These are phyloP conservation scores for Coniferiporia weirii DNA, from an alignment of 1,284 basidiomycete species.

Conservation along the genomic window DNA sequence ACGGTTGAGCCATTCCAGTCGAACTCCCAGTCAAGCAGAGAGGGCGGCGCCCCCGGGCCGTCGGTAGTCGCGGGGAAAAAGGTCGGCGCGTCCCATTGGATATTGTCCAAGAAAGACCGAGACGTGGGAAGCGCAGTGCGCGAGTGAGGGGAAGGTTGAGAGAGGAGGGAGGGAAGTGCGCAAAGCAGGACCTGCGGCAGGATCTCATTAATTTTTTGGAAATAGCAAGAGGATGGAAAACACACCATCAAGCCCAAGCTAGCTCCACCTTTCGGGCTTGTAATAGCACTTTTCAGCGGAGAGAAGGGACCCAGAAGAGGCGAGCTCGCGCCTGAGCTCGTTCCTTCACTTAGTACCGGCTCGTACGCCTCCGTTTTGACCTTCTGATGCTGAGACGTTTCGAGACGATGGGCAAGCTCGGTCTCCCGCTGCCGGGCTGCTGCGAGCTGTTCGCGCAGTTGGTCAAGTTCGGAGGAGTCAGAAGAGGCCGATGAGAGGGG, in stretches of 20 bases:
- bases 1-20: constrained; percentile 44
- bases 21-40: constrained; percentile 34
- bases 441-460: constrained; percentile 57
- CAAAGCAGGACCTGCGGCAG: constrained; percentile 56
- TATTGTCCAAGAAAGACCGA: not conserved
- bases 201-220: constrained; percentile 1
- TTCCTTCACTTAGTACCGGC: constrained; percentile 28
- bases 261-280: constrained; percentile 45
- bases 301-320: not conserved
- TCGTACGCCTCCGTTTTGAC: constrained; percentile 11
- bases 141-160: constrained; percentile 47
- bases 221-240: constrained; percentile 7
- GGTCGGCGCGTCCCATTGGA: constrained; percentile 16
- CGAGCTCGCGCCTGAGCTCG: not conserved
- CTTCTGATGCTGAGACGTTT: constrained; percentile 42
- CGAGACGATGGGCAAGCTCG: constrained; percentile 57
- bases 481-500: not conserved
- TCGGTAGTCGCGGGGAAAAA: constrained; percentile 25
- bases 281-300: constrained; percentile 4
- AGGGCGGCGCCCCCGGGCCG: constrained; percentile 16
- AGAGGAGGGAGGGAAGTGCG: constrained; percentile 66
- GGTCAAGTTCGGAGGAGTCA: constrained; percentile 42
- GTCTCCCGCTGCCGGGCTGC: constrained; percentile 61
- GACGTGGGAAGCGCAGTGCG: constrained; percentile 35
- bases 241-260: constrained; percentile 68